Evolutionary conservation across 2,329 filamentous ascomycete species (phyloP).

Genomic region (Zarea fungicola): DNA sequence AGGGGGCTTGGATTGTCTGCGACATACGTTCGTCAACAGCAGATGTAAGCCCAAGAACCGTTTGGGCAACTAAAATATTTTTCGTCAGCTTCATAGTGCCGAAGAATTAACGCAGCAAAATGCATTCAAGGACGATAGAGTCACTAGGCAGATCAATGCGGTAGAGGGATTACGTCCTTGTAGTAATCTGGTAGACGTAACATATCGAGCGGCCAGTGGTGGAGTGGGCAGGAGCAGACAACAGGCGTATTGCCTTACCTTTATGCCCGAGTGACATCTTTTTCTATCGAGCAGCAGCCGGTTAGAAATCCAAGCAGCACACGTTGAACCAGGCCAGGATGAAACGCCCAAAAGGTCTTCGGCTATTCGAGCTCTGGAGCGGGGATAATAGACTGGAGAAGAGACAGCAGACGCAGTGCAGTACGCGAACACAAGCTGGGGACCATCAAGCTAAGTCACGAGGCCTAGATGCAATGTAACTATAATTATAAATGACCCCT

Average conservation of each 20-base stretch:
- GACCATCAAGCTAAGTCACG: too few species aligned
- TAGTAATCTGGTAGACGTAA: too few species aligned
- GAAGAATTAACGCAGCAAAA: background rate
- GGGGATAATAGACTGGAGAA: too few species aligned
- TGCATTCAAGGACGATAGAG: background rate
- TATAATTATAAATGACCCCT: too few species aligned
- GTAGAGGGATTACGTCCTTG: background rate
- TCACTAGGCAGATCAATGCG: background rate
- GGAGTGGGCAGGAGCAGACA: slow-evolving; percentile 6
- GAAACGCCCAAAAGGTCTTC: too few species aligned
- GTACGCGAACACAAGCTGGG: too few species aligned
- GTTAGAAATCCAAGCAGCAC: background rate
- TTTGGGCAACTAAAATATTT: slow-evolving; percentile 7
- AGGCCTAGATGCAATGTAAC: too few species aligned
- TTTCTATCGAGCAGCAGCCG: background rate
- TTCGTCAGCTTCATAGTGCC: slow-evolving; percentile 7
- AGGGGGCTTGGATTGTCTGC: background rate
- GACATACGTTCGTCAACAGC: slow-evolving; percentile 7
- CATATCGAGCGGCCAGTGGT: background rate
- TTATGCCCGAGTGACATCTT: slow-evolving; percentile 9
- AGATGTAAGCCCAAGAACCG: slow-evolving; percentile 7
- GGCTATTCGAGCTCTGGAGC: too few species aligned
- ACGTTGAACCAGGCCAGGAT: too few species aligned
- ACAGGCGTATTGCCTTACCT: slow-evolving; percentile 8
- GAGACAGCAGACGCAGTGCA: too few species aligned